Conservation (phyloP, 306 rosid genomes). For the Mimosa bimucronata region DNA sequence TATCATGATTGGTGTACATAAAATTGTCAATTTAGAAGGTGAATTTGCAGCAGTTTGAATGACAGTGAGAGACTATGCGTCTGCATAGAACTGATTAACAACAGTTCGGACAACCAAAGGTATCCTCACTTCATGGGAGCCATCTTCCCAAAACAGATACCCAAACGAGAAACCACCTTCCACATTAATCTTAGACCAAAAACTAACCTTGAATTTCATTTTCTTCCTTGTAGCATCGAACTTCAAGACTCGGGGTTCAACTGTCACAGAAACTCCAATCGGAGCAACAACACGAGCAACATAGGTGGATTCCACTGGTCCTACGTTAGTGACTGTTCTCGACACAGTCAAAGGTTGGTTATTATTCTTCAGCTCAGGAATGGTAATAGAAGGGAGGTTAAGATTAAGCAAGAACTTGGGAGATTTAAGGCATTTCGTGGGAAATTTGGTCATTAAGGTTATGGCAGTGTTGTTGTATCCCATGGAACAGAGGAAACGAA, state of each 20-base stretch:
- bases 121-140: conserved; percentile 53
- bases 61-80: conserved; percentile 29
- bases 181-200: conserved; percentile 45
- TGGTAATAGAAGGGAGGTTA: conserved; percentile 62
- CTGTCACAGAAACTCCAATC: conserved; percentile 41
- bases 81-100: conserved; percentile 43
- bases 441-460: conserved; percentile 37
- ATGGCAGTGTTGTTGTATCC: conserved; percentile 64
- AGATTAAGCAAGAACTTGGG: conserved; percentile 44
- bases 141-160: conserved; percentile 63
- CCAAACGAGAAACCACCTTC: conserved; percentile 64
- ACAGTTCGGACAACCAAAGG: conserved; percentile 52
- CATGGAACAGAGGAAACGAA: conserved; percentile 63
- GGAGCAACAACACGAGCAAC: conserved; percentile 51
- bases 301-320: conserved; percentile 50
- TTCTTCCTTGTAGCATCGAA: conserved; percentile 46
- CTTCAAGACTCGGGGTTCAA: conserved; percentile 47
- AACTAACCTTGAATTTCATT: conserved; percentile 49
- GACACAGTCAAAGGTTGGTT: conserved; percentile 38
- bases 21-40: neutral
- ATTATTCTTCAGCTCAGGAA: conserved; percentile 51
- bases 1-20: neutral
- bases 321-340: conserved; percentile 68
- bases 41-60: neutral
- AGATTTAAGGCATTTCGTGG: conserved; percentile 40